phyloP scores from a whole-genome alignment of 805 yeast species.

The Cephaloascus albidus region DNA sequence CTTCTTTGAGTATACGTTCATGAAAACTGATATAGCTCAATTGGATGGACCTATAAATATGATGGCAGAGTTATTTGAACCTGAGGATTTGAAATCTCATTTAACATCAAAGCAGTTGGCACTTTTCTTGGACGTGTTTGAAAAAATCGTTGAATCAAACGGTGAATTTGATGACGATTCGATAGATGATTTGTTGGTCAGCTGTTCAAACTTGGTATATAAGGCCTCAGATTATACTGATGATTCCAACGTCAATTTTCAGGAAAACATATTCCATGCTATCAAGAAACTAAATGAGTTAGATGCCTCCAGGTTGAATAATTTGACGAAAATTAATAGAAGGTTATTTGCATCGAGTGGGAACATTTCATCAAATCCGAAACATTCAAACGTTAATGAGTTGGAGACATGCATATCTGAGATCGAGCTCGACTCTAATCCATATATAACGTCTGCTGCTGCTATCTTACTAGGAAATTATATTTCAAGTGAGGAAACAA shows the following conservation, averaged over 20 bases:
- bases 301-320: not conserved
- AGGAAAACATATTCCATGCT: not conserved
- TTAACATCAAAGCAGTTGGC: not conserved
- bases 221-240: not conserved
- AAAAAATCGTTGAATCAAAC: not conserved
- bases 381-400: constrained; percentile 6
- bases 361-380: constrained; percentile 12
- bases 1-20: too few species aligned
- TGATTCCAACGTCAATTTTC: not conserved
- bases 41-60: too few species aligned
- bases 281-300: not conserved
- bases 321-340: constrained; percentile 8
- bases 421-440: constrained; percentile 5
- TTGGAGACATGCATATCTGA: not conserved
- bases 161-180: not conserved
- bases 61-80: too few species aligned
- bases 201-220: not conserved
- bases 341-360: constrained; percentile 12
- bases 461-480: constrained; percentile 12
- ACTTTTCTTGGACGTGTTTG: not conserved
- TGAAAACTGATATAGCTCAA: too few species aligned
- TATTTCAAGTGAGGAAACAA: constrained; percentile 6
- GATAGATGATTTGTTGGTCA: not conserved
- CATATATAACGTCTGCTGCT: constrained; percentile 10
- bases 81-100: too few species aligned